Base-by-base conservation (phyloP, 73 alveolate genomes). In the Paramecium sexaurelia region DNA sequence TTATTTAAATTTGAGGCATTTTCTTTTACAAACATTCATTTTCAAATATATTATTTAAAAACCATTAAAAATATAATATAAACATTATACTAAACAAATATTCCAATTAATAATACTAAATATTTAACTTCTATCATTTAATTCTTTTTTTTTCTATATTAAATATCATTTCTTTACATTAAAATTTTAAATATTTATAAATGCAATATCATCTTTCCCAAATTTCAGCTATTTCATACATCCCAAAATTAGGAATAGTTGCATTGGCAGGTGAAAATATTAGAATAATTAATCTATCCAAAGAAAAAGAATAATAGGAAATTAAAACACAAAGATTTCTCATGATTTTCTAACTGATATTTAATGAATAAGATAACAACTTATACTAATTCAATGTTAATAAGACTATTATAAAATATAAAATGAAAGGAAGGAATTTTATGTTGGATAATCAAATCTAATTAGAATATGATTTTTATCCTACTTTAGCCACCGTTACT, bases 1-100 rank as follows among this genome's bases (percentile, higher is more conserved):
- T 61, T 61, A 61, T 61, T 61, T 61, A 61, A 61, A 61, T 61
- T 61, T 61, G 83, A 61, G 83, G 83, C 83, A 61, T 61, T 61
- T 61, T 61, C 83, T 61, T 61, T 61, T 61, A 61, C 83, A 61
- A 61, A 51, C 67, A n/a, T 17, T n/a, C 67, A 51, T 51, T 51
- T 51, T 51, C 67, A 51, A 51, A 51, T 51, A 51, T 51, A 51
- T 22, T 51, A 51, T 17, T 51, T 11, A 51, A 51, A 51, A 3
- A 51, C 67, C 33, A 51, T 51, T 45, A 13, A 51, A 51, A 35
- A 4, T 35, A 4, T 4, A 4, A 35, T 35, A 4, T 35, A 35
- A 35, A 35, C 41, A 4, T 35, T 35, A n/a, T n/a, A n/a, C n/a
- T n/a, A n/a, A n/a, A n/a, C n/a, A n/a, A n/a, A n/a, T n/a, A n/a